Conservation (phyloP, 2,329 filamentous ascomycete genomes). For the Exophiala sideris region DNA sequence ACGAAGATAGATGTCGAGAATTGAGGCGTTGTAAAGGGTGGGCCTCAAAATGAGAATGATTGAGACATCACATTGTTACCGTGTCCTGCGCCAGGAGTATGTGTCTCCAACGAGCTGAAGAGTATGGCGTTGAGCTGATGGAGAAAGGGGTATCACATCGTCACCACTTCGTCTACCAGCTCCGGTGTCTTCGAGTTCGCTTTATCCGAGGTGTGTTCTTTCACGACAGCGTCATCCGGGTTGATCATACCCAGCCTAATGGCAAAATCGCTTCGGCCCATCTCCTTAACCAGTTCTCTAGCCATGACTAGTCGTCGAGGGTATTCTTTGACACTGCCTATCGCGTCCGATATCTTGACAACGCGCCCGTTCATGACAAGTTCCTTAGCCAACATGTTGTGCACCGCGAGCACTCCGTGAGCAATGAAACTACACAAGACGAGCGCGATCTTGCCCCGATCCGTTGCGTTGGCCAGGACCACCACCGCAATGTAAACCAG, state of each 20-base stretch:
- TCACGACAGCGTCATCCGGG: background rate
- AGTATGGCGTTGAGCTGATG: background rate
- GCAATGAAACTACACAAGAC: conserved; percentile 52
- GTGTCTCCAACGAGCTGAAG: no score
- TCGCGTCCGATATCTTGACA: conserved; percentile 24
- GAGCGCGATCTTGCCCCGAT: conserved; percentile 52
- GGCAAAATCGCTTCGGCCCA: conserved; percentile 37
- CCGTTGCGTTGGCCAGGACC: conserved; percentile 54
- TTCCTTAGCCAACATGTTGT: conserved; percentile 49
- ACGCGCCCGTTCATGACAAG: conserved; percentile 52
- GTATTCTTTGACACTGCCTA: conserved; percentile 32
- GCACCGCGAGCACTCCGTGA: conserved; percentile 53
- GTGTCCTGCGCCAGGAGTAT: no score
- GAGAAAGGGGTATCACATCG: conserved; percentile 8
- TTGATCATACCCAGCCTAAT: conserved; percentile 37
- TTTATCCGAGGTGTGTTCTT: background rate
- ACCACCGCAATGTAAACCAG: conserved; percentile 58
- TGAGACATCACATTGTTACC: conserved; percentile 3
- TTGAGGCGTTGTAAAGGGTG: conserved; percentile 8
- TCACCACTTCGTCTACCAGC: conserved; percentile 14
- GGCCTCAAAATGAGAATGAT: conserved; percentile 27
- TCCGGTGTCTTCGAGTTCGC: background rate
- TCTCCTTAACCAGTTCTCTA: conserved; percentile 38
- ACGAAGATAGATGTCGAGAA: conserved; percentile 80
- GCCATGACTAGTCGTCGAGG: conserved; percentile 36